Evolutionary conservation across 1,284 basidiomycete species (phyloP), one percentile per base, ranked within the genome.

Genomic region (Cryptococcus wingfieldii): DNA sequence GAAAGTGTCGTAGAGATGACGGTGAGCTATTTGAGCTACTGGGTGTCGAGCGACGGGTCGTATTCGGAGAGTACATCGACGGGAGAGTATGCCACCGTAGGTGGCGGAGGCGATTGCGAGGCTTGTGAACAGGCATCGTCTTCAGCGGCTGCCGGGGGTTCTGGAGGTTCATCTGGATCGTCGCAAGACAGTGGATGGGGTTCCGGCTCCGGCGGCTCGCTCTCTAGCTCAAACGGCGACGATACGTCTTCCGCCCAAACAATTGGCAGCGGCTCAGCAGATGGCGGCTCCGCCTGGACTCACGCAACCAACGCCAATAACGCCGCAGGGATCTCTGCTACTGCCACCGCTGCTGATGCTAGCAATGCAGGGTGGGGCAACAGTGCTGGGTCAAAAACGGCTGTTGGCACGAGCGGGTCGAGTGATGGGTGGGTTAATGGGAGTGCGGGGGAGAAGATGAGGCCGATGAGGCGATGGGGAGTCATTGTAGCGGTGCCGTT

Each of bases 1-100:
- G 55, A 62, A 14, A 66, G 55, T 34, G 57, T 65, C 5, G 51
- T 65, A 9, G 43, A 62, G 37, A 56, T 70, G 18, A 67, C 64
- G 16, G 58, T 66, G 51, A 68, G 63, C 12, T 54, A 56, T 43
- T 57, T 49, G 50, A 56, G 54, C 13, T 65, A 57, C 31, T 69
- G 68, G 68, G 41, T 55, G 27, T 56, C 58, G 12, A 56, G 45
- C 23, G 49, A 25, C 8, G 66, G 66, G 0, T 47, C 47, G 2
- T 53, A 38, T 7, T n/a, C 19, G 41, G 16, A n/a, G 14, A 42
- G 41, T 16, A 34, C 31, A 2, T 42, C n/a, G 6, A 42, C 18
- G 47, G 50, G 23, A 51, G 34, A 27, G 38, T n/a, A 10, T 48
- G 38, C 34, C 31, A 53, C 31, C n/a, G 25, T 27, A 28, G 31